Evolutionary conservation across 148 eudicot genomes (phyloP).

Genomic region (Cornus suecica): DNA sequence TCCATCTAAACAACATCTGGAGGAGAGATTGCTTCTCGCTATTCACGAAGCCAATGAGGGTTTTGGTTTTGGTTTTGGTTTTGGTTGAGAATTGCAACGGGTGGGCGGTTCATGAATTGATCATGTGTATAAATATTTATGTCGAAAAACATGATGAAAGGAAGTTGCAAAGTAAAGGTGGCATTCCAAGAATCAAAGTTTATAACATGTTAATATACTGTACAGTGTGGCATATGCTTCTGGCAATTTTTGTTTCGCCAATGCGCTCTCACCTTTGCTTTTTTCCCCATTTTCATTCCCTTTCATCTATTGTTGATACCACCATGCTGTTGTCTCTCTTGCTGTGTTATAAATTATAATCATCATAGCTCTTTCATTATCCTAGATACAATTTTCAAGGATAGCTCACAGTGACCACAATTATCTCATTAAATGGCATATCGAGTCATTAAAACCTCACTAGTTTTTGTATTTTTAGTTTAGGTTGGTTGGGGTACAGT

Average conservation of each 20-base stretch:
- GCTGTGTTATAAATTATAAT: background rate
- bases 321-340: background rate
- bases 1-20: conserved; percentile 82
- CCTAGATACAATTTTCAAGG: too few relatives aligned
- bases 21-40: conserved; percentile 85
- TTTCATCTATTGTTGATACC: too few relatives aligned
- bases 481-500: too few relatives aligned
- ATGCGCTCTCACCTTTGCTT: background rate
- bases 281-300: background rate
- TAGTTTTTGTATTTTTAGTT: too few relatives aligned
- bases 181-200: background rate
- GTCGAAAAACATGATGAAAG: conserved; percentile 15
- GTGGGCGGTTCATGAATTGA: background rate
- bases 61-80: too few relatives aligned
- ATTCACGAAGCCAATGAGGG: conserved; percentile 96
- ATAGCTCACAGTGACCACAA: too few relatives aligned
- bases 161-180: background rate
- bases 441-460: too few relatives aligned
- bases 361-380: background rate
- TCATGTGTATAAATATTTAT: conserved; percentile 30
- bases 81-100: conserved; percentile 45
- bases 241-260: background rate
- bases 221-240: conserved; percentile 19
- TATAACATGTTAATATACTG: conserved; percentile 29
- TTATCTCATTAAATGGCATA: too few relatives aligned